Evolutionary conservation across 2,329 filamentous ascomycete species (phyloP).

Genomic region (Xylaria sp.): DNA sequence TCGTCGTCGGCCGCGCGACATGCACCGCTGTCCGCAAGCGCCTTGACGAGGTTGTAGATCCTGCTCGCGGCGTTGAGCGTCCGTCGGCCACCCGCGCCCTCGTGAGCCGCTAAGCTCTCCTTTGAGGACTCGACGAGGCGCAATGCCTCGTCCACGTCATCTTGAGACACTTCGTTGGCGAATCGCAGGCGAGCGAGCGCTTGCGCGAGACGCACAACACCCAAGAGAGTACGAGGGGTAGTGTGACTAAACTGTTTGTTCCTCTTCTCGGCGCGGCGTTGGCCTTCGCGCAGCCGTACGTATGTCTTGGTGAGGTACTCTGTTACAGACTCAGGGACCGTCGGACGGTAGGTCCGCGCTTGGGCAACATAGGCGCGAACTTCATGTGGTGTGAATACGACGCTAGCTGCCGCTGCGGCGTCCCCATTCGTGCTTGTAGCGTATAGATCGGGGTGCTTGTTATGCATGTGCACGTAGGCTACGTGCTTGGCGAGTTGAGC

Average conservation of each 20-base stretch:
- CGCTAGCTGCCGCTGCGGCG: slow-evolving; percentile 47
- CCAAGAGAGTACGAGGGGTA: slow-evolving; percentile 91
- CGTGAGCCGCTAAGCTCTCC: slow-evolving; percentile 83
- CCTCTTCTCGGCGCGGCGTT: slow-evolving; percentile 89
- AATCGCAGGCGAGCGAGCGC: slow-evolving; percentile 93
- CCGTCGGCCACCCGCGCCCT: slow-evolving; percentile 63
- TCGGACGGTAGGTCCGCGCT: slow-evolving; percentile 87
- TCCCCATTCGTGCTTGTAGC: slow-evolving; percentile 57
- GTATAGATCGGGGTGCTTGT: slow-evolving; percentile 83
- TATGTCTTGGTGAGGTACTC: slow-evolving; percentile 99
- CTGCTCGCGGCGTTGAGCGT: slow-evolving; percentile 85
- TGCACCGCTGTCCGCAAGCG: slow-evolving; percentile 85
- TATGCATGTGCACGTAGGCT: slow-evolving; percentile 96
- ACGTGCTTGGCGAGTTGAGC: slow-evolving; percentile 96
- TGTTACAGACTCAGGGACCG: slow-evolving; percentile 84
- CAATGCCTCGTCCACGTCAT: slow-evolving; percentile 95
- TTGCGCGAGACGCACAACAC: slow-evolving; percentile 91
- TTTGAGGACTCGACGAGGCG: slow-evolving; percentile 93
- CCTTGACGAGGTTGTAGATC: slow-evolving; percentile 95
- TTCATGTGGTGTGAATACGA: slow-evolving; percentile 92
- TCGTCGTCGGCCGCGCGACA: slow-evolving; percentile 76
- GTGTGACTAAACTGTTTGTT: slow-evolving; percentile 96
- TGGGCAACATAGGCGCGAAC: slow-evolving; percentile 96
- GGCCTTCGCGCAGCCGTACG: slow-evolving; percentile 90
- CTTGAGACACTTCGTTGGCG: slow-evolving; percentile 82